phyloP scores from a whole-genome alignment of 371 early-diverging fungal genomes.

The Syncephalis plumigaleata region DNA sequence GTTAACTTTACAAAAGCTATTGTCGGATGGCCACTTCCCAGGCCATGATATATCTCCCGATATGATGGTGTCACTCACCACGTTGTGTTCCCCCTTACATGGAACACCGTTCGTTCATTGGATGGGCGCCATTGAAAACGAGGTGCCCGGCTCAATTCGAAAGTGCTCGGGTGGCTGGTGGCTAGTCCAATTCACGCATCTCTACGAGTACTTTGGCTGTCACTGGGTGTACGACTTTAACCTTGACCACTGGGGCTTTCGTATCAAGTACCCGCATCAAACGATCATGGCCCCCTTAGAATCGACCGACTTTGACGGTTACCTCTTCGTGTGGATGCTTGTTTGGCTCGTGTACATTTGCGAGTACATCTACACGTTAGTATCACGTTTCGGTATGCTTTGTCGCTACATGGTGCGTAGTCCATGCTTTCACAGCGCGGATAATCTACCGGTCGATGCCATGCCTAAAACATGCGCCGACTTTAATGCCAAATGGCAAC shows the following conservation, averaged over 20 bases:
- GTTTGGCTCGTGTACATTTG: not conserved
- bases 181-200: conserved; percentile 3
- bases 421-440: not conserved
- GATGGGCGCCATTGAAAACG: not conserved
- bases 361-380: not conserved
- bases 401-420: not conserved
- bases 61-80: conserved; percentile 5
- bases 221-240: conserved; percentile 4
- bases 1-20: conserved; percentile 7
- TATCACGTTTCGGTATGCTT: not conserved
- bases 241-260: conserved; percentile 9
- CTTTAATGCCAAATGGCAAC: no score
- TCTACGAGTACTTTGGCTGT: conserved; percentile 6
- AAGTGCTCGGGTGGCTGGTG: conserved; percentile 2
- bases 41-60: conserved; percentile 3
- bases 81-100: conserved; percentile 6
- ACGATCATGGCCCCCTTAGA: not conserved
- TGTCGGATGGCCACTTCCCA: conserved; percentile 1
- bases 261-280: not conserved
- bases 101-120: conserved; percentile 4
- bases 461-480: no score
- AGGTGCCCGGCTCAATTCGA: not conserved
- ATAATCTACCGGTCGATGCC: not conserved
- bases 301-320: not conserved
- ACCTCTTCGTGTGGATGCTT: not conserved